phyloP scores from a whole-genome alignment of 2,329 filamentous ascomycete genomes.

The Plectosphaerella sp. region DNA sequence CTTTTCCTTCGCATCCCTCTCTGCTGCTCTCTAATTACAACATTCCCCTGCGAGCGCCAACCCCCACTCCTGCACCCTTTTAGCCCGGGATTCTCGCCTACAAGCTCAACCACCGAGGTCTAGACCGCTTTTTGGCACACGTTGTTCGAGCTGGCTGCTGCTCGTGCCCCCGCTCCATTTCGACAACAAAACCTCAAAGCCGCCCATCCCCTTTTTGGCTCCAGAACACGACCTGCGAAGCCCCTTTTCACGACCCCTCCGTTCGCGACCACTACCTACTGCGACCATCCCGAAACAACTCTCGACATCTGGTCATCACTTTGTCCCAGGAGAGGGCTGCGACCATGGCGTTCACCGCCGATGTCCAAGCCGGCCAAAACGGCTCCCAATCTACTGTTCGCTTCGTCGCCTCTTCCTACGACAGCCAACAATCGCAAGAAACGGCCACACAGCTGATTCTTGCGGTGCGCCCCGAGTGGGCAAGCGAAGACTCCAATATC shows the following conservation, averaged over 20 bases:
- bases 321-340: too few relatives aligned
- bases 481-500: constrained; percentile 65
- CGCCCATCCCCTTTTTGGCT: background rate
- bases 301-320: background rate
- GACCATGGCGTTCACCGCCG: constrained; percentile 15
- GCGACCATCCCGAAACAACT: background rate
- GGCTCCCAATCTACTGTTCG: constrained; percentile 43
- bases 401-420: constrained; percentile 74
- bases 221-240: too few relatives aligned
- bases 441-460: constrained; percentile 78
- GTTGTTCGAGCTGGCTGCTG: too few relatives aligned
- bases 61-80: background rate
- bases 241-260: background rate
- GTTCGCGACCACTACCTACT: background rate
- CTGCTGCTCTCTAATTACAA: constrained; percentile 6
- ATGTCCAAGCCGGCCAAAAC: constrained; percentile 19
- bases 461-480: constrained; percentile 80
- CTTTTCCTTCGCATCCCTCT: background rate
- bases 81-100: background rate
- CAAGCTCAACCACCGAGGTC: background rate
- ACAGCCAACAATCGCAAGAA: constrained; percentile 68
- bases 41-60: constrained; percentile 1
- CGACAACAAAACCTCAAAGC: background rate
- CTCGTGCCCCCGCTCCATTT: background rate
- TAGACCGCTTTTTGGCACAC: background rate